A percentile compares a stretch with the other conserved stretches of the same genome.
These are phyloP conservation scores for Boletus eberwhitei DNA, from an alignment of 768 basidiomycete species.

Conservation along the genomic window DNA sequence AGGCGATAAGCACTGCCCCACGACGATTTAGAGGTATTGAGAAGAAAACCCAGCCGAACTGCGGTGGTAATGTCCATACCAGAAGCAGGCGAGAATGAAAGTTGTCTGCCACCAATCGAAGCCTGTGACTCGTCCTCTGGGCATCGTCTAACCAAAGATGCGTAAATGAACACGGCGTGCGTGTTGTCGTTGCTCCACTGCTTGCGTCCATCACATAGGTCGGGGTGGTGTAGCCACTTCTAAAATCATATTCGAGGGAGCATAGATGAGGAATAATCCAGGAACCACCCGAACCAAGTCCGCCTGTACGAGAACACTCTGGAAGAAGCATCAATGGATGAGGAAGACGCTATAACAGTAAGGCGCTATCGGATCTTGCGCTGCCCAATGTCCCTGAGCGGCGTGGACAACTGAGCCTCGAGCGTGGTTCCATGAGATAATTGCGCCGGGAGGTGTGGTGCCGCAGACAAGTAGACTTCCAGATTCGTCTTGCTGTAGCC, in stretches of 20 bases:
- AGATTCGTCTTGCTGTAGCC: neutral
- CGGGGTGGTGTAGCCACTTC: neutral
- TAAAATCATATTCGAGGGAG: neutral
- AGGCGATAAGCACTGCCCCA: conserved; percentile 5
- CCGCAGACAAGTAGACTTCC: neutral
- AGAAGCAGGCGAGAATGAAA: neutral
- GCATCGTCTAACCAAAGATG: neutral
- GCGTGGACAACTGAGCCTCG: neutral
- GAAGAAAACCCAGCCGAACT: neutral
- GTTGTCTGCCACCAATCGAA: neutral
- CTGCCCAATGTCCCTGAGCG: too few species aligned
- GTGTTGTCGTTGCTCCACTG: neutral
- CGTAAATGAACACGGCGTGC: neutral
- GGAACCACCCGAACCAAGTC: neutral
- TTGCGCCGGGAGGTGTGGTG: neutral
- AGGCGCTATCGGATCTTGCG: neutral
- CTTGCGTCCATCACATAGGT: neutral
- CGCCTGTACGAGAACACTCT: neutral
- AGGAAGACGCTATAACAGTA: neutral
- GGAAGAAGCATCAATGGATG: neutral
- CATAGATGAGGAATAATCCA: neutral
- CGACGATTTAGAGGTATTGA: neutral
- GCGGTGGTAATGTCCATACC: neutral
- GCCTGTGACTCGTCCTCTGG: neutral
- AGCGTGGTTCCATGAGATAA: neutral